A percentile compares a stretch with the other conserved stretches of the same genome.
Conservation (phyloP, 805 yeast genomes). For the Monosporozyma yasuniensis region DNA sequence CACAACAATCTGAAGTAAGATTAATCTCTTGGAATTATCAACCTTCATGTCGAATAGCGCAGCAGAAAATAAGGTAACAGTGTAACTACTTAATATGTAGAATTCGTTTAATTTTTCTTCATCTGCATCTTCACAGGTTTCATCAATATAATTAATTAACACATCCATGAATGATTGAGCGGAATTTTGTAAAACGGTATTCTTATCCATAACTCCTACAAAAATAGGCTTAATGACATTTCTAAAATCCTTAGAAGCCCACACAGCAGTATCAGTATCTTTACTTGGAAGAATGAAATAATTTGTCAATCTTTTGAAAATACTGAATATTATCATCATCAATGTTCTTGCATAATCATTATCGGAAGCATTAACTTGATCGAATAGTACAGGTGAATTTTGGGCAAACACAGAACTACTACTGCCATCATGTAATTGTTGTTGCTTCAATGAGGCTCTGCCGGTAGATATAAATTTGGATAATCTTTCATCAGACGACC, state of each 20-base stretch:
- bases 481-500: slow-evolving; percentile 17
- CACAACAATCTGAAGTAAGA: slow-evolving; percentile 31
- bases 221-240: slow-evolving; percentile 28
- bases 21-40: slow-evolving; percentile 25
- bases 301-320: slow-evolving; percentile 15
- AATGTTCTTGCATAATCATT: slow-evolving; percentile 17
- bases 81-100: slow-evolving; percentile 22
- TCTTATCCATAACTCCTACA: slow-evolving; percentile 31
- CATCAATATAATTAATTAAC: slow-evolving; percentile 8
- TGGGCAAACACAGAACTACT: background rate
- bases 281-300: slow-evolving; percentile 11
- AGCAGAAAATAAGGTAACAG: slow-evolving; percentile 31
- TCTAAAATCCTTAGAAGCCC: slow-evolving; percentile 9
- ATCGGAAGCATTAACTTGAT: background rate
- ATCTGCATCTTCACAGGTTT: slow-evolving; percentile 16
- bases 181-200: slow-evolving; percentile 27
- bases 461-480: slow-evolving; percentile 5
- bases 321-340: slow-evolving; percentile 15
- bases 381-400: background rate
- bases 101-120: slow-evolving; percentile 5
- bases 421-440: background rate
- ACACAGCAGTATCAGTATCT: slow-evolving; percentile 3
- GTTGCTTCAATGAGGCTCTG: slow-evolving; percentile 1
- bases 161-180: slow-evolving; percentile 30
- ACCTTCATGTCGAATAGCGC: slow-evolving; percentile 22